Evolutionary conservation across 345 rosid species (phyloP).

Genomic region (Adansonia digitata): DNA sequence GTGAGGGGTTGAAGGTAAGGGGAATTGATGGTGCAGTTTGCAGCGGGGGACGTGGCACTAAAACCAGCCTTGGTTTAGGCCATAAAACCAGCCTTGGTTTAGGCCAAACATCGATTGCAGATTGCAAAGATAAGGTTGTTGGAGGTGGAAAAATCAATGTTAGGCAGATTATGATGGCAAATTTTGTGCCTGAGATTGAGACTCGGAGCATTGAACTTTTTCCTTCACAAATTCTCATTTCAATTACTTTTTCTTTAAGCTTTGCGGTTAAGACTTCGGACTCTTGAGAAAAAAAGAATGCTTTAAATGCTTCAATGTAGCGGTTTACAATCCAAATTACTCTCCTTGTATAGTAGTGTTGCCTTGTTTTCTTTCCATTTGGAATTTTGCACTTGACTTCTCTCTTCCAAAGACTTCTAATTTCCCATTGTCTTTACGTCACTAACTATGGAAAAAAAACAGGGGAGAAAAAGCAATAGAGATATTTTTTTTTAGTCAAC

Average conservation of each 20-base stretch:
- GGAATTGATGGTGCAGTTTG: constrained; percentile 41
- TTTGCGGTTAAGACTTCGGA: not conserved
- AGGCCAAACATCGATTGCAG: constrained; percentile 59
- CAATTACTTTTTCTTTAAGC: not conserved
- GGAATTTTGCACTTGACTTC: not conserved
- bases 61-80: constrained; percentile 46
- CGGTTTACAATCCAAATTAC: not conserved
- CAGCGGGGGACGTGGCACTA: constrained; percentile 43
- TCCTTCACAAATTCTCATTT: not conserved
- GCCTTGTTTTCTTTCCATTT: not conserved
- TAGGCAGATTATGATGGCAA: not conserved
- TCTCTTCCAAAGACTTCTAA: not conserved
- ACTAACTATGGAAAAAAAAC: too few species aligned
- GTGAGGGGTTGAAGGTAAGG: constrained; percentile 49
- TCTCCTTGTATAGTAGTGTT: not conserved
- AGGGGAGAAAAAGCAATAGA: too few species aligned
- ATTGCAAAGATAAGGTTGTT: not conserved
- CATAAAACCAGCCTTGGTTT: constrained; percentile 59
- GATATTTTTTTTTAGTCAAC: not conserved
- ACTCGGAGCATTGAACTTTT: not conserved
- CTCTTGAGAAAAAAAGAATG: not conserved
- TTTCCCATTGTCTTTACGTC: not conserved
- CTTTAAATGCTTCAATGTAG: too few species aligned
- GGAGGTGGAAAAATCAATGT: not conserved
- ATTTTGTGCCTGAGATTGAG: not conserved